phyloP scores from a whole-genome alignment of 2,329 filamentous ascomycete genomes.

The Trichoderma polysporum region DNA sequence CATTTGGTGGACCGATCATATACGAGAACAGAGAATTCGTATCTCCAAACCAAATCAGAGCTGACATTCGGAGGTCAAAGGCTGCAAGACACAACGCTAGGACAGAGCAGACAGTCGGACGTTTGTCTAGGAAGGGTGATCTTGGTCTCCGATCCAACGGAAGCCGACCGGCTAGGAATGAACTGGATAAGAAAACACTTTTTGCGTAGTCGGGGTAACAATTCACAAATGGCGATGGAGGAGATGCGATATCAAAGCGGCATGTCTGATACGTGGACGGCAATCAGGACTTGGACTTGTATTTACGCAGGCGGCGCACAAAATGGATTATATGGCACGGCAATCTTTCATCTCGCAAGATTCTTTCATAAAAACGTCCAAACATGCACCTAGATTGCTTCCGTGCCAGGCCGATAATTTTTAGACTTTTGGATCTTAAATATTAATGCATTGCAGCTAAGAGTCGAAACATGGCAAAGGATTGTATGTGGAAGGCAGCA shows the following conservation, averaged over 20 bases:
- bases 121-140: constrained; percentile 70
- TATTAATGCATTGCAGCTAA: background rate
- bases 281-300: background rate
- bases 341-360: background rate
- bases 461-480: background rate
- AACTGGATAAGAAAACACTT: constrained; percentile 72
- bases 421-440: background rate
- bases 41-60: constrained; percentile 88
- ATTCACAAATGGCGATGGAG: background rate
- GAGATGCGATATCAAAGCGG: background rate
- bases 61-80: constrained; percentile 74
- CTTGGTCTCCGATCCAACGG: constrained; percentile 71
- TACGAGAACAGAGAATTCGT: constrained; percentile 99
- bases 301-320: constrained; percentile 14
- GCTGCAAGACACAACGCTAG: constrained; percentile 75
- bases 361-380: background rate
- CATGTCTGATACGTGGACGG: background rate
- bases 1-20: constrained; percentile 93
- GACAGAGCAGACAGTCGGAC: constrained; percentile 70
- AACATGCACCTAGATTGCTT: background rate
- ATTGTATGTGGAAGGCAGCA: no score
- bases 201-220: constrained; percentile 61
- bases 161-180: constrained; percentile 62
- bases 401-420: background rate
- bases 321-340: constrained; percentile 10